Percentiles rank a stretch among this genome's conserved stretches.
These are phyloP conservation scores for Cymbopogon citratus DNA, from an alignment of 176 grass and related monocot species.

Conservation along the genomic window DNA sequence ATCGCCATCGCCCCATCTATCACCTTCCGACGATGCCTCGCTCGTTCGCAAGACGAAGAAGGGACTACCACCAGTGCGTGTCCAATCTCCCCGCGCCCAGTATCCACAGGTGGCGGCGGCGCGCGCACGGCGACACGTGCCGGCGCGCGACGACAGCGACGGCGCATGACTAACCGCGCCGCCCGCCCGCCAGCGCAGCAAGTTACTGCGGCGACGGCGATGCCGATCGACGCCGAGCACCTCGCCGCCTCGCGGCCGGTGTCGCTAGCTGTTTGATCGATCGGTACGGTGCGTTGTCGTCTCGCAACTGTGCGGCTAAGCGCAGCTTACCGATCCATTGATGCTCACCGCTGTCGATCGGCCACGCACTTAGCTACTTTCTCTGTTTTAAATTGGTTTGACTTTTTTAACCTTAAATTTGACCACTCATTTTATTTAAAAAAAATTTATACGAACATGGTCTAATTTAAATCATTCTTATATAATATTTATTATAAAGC, in stretches of 20 bases:
- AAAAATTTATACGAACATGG: no score
- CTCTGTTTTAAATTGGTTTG: no score
- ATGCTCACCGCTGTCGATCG: neutral
- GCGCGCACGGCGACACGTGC: constrained; percentile 18
- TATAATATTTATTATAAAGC: no score
- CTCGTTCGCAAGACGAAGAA: neutral
- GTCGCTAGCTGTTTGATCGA: neutral
- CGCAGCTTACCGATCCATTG: neutral
- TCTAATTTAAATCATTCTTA: no score
- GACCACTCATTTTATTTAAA: no score
- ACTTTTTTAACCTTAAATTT: no score
- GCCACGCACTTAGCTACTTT: neutral
- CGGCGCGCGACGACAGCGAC: constrained; percentile 28
- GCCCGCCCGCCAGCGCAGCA: neutral
- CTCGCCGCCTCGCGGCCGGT: no score
- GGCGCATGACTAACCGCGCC: neutral
- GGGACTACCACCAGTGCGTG: neutral
- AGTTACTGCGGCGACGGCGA: neutral
- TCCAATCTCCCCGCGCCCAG: neutral
- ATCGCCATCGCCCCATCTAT: neutral
- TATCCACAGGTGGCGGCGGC: constrained; percentile 23
- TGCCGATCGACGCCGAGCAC: neutral
- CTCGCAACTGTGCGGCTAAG: neutral
- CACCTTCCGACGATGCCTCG: neutral
- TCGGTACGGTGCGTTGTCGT: neutral